A percentile compares a stretch with the other conserved stretches of the same genome.
Evolutionary conservation across 352 stramenopile genomes (phyloP).

Genomic region (Globisporangium mamillatum): DNA sequence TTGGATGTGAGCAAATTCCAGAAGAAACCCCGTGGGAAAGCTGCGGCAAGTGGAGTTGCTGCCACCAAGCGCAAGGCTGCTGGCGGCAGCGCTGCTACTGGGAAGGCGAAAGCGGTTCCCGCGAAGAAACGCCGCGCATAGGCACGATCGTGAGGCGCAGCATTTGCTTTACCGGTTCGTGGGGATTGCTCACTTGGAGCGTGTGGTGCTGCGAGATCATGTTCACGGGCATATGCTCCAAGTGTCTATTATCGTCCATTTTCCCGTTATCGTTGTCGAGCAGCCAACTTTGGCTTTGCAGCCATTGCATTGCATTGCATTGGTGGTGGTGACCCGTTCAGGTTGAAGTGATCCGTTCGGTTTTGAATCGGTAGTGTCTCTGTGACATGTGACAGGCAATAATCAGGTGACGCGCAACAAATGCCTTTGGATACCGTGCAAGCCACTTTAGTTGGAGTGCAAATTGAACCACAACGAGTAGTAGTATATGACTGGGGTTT

Average conservation of each 20-base stretch:
- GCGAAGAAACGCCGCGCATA: conserved; percentile 59
- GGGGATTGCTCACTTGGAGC: neutral
- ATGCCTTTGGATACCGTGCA: neutral
- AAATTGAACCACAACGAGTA: neutral
- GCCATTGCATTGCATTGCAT: neutral
- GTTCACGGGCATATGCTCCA: neutral
- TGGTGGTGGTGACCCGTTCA: neutral
- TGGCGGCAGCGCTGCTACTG: conserved; percentile 11
- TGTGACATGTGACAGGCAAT: conserved; percentile 1
- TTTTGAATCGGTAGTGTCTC: neutral
- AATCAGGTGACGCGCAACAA: conserved; percentile 8
- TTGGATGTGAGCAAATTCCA: conserved; percentile 83
- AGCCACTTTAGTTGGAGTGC: neutral
- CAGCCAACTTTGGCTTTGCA: neutral
- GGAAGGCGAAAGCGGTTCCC: conserved; percentile 45
- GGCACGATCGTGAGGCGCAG: neutral
- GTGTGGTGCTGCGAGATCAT: neutral
- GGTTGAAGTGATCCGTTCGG: conserved; percentile 1
- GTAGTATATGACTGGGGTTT: neutral
- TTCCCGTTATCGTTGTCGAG: neutral
- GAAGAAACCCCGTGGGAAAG: conserved; percentile 55
- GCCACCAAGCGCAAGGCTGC: conserved; percentile 56
- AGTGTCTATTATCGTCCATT: neutral
- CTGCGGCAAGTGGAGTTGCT: conserved; percentile 16
- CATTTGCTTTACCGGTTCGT: neutral